These are phyloP conservation scores for Solanum medicagineum DNA, from an alignment of 257 asterid genomes.

Conservation along the genomic window DNA sequence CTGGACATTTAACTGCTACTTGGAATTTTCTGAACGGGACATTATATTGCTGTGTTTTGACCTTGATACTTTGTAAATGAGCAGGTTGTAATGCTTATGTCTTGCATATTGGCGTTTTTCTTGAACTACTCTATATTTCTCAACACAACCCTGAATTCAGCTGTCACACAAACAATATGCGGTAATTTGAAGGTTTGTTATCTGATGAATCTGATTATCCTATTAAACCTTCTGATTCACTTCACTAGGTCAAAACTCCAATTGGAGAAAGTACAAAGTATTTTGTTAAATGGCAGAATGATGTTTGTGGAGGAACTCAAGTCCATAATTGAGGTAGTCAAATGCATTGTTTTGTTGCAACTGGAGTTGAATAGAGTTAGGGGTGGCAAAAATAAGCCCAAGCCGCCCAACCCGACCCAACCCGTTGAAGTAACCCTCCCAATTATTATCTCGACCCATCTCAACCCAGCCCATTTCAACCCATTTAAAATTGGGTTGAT, in stretches of 20 bases:
- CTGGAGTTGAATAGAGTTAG: neutral
- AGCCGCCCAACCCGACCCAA: too few relatives aligned
- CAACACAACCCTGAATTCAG: conserved; percentile 89
- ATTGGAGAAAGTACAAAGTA: neutral
- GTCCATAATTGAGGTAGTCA: neutral
- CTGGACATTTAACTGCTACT: neutral
- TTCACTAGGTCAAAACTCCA: neutral
- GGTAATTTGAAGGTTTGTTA: conserved; percentile 84
- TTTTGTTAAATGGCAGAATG: neutral
- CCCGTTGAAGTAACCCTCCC: too few relatives aligned
- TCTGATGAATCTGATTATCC: neutral
- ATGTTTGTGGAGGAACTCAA: neutral
- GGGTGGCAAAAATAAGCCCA: too few relatives aligned
- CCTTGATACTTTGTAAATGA: neutral
- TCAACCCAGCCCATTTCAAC: too few relatives aligned
- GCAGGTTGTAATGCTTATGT: conserved; percentile 63
- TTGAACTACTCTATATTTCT: conserved; percentile 73
- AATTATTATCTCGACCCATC: too few relatives aligned
- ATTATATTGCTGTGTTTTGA: neutral
- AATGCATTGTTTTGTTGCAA: neutral
- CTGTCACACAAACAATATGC: conserved; percentile 89
- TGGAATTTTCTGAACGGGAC: neutral
- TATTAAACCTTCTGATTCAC: neutral
- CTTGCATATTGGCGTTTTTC: conserved; percentile 80
- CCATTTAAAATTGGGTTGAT: too few relatives aligned